These are phyloP conservation scores for Maudiozyma pseudohumilis DNA, from an alignment of 805 yeast species.

Conservation along the genomic window DNA sequence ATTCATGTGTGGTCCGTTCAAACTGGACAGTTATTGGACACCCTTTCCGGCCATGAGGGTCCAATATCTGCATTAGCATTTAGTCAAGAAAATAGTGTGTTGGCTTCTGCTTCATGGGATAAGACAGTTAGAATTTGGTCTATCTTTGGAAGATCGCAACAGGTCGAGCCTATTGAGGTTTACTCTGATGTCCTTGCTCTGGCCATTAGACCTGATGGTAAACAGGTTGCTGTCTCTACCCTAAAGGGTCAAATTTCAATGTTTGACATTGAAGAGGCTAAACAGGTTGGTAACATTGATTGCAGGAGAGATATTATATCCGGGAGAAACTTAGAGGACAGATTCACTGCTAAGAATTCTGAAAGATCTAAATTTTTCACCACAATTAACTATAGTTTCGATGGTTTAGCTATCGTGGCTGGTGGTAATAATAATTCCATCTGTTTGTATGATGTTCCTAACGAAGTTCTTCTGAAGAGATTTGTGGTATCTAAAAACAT, in stretches of 20 bases:
- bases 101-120: conserved; percentile 96
- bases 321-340: conserved; percentile 75
- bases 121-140: conserved; percentile 90
- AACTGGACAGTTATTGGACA: conserved; percentile 82
- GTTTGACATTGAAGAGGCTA: conserved; percentile 75
- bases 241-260: conserved; percentile 78
- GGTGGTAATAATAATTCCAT: conserved; percentile 90
- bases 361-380: conserved; percentile 78
- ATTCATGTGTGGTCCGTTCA: conserved; percentile 97
- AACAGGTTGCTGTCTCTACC: conserved; percentile 78
- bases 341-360: conserved; percentile 72
- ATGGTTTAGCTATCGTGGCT: conserved; percentile 79
- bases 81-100: conserved; percentile 62
- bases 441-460: conserved; percentile 81
- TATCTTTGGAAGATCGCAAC: conserved; percentile 76
- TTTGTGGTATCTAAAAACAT: conserved; percentile 82
- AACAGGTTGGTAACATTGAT: conserved; percentile 75
- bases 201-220: conserved; percentile 87
- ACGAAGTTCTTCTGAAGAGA: conserved; percentile 74
- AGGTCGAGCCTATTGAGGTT: conserved; percentile 83
- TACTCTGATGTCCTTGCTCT: conserved; percentile 75
- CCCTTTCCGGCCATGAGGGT: conserved; percentile 88
- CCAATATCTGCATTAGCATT: conserved; percentile 85
- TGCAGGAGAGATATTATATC: conserved; percentile 77
- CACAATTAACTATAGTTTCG: conserved; percentile 75